A percentile compares a stretch with the other conserved stretches of the same genome.
Evolutionary conservation across 1,284 basidiomycete genomes (phyloP).

Genomic region (Amylostereum areolatum): DNA sequence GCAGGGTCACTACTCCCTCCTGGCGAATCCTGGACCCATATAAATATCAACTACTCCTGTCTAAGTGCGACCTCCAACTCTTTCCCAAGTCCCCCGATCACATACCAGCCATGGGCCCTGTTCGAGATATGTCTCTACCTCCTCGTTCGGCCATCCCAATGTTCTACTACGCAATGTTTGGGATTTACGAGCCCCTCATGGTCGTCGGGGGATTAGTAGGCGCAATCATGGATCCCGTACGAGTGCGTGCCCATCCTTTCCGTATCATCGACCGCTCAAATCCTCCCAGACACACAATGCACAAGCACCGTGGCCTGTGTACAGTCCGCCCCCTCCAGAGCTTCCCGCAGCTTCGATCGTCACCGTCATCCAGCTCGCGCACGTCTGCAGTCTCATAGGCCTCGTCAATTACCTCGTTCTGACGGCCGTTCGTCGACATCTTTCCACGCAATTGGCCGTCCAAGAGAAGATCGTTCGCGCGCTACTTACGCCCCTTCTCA

Average conservation of each 20-base stretch:
- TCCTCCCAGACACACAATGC: constrained; percentile 53
- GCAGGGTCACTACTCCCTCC: no score
- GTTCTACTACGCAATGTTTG: constrained; percentile 68
- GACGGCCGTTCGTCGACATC: constrained; percentile 49
- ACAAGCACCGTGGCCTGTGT: constrained; percentile 64
- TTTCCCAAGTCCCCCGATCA: no score
- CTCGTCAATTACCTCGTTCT: constrained; percentile 64
- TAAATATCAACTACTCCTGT: no score
- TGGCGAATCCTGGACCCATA: no score
- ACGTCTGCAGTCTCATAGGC: constrained; percentile 69
- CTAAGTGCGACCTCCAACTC: no score
- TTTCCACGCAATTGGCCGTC: constrained; percentile 50
- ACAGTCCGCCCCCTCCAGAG: constrained; percentile 36
- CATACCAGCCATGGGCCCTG: no score
- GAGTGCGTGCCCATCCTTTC: constrained; percentile 32
- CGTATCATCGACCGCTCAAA: constrained; percentile 1
- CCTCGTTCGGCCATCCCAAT: constrained; percentile 58
- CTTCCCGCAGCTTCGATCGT: constrained; percentile 61
- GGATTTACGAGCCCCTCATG: constrained; percentile 64
- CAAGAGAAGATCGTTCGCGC: constrained; percentile 64
- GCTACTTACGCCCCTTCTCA: constrained; percentile 57
- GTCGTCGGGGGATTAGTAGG: constrained; percentile 61
- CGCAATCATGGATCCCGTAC: constrained; percentile 58
- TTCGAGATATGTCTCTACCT: constrained; percentile 7
- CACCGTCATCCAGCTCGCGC: constrained; percentile 63